Percentiles rank a stretch among this genome's conserved stretches.
Evolutionary conservation across 139 green algal genomes (phyloP).

Genomic region (Chlorella vulgaris): DNA sequence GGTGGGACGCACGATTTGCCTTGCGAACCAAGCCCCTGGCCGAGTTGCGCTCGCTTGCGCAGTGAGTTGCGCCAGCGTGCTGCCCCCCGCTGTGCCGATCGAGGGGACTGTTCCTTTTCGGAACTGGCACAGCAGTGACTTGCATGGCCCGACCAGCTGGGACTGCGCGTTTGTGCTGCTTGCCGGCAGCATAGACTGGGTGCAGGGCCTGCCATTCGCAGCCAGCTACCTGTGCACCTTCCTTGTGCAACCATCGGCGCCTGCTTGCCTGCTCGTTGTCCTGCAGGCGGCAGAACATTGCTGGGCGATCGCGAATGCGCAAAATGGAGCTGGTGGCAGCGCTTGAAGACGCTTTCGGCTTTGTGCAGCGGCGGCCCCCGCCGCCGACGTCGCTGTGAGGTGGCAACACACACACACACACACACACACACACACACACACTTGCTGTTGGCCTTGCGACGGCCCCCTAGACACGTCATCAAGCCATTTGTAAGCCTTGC

Average conservation of each 20-base stretch:
- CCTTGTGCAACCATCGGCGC: no score
- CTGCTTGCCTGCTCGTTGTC: no score
- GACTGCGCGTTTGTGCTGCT: background rate
- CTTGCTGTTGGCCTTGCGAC: no score
- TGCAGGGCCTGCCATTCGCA: background rate
- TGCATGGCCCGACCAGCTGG: no score
- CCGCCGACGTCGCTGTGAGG: background rate
- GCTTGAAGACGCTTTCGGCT: constrained; percentile 1
- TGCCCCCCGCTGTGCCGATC: no score
- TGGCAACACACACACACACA: no score
- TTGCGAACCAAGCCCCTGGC: constrained; percentile 12
- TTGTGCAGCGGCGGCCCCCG: background rate
- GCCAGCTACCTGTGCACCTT: background rate
- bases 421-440: background rate
- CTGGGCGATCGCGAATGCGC: constrained; percentile 23
- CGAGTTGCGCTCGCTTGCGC: constrained; percentile 8
- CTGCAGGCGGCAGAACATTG: constrained; percentile 7
- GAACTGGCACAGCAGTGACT: no score
- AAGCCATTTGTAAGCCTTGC: background rate
- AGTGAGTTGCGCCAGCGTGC: background rate
- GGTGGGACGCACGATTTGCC: constrained; percentile 7
- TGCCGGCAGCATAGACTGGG: background rate
- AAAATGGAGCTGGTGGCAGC: constrained; percentile 36
- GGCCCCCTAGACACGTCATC: no score
- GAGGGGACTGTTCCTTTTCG: no score